These are phyloP conservation scores for Pseudocercospora ulei DNA, from an alignment of 2,329 filamentous ascomycete genomes.

Conservation along the genomic window DNA sequence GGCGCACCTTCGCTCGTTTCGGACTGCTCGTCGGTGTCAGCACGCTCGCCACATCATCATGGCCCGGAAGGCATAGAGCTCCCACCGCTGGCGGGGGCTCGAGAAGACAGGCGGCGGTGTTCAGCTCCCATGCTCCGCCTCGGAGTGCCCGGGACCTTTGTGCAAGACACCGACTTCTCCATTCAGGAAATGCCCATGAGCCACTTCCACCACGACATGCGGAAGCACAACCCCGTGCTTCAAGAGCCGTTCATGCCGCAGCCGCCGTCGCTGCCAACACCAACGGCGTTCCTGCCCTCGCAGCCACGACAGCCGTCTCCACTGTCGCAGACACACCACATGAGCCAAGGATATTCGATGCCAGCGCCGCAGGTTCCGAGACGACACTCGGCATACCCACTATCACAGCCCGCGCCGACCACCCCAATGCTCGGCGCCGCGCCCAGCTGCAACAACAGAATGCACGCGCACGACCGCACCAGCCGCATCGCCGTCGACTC, in stretches of 20 bases:
- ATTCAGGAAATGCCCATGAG: constrained; percentile 30
- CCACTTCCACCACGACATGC: constrained; percentile 25
- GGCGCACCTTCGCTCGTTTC: constrained; percentile 60
- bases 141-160: constrained; percentile 32
- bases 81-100: constrained; percentile 31
- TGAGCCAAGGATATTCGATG: constrained; percentile 28
- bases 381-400: constrained; percentile 21
- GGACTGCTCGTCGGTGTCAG: constrained; percentile 47
- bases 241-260: constrained; percentile 33
- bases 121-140: constrained; percentile 34
- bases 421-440: constrained; percentile 24
- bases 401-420: constrained; percentile 17
- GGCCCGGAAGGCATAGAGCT: constrained; percentile 39
- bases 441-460: constrained; percentile 19
- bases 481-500: constrained; percentile 25
- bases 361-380: constrained; percentile 23
- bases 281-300: constrained; percentile 25
- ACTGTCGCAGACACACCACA: constrained; percentile 19
- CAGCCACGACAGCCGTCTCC: constrained; percentile 24
- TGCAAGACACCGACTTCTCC: constrained; percentile 29
- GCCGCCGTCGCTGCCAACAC: constrained; percentile 23
- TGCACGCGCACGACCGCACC: constrained; percentile 21
- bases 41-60: constrained; percentile 40
- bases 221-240: constrained; percentile 30
- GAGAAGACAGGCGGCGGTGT: constrained; percentile 29